phyloP scores from a whole-genome alignment of 2,329 filamentous ascomycete genomes.

The Pseudogymnoascus pannorum region DNA sequence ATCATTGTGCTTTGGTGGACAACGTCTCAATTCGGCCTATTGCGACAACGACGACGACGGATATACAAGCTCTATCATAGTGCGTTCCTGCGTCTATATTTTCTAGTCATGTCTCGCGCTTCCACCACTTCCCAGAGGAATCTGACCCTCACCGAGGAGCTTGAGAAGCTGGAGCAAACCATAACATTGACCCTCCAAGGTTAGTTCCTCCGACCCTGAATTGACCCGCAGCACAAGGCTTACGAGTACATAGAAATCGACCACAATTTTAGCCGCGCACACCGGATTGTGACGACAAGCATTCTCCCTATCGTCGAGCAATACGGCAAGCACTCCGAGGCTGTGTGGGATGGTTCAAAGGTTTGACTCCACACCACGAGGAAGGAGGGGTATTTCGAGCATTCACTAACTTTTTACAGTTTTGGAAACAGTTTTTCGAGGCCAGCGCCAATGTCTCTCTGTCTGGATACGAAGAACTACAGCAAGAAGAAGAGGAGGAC shows the following conservation, averaged over 20 bases:
- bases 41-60: not conserved
- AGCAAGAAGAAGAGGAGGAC: slow-evolving; percentile 49
- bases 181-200: slow-evolving; percentile 95
- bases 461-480: slow-evolving; percentile 83
- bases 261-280: slow-evolving; percentile 93
- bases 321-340: slow-evolving; percentile 86
- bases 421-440: slow-evolving; percentile 99
- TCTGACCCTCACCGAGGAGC: slow-evolving; percentile 83
- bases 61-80: not conserved
- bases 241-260: slow-evolving; percentile 68
- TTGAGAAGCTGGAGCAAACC: slow-evolving; percentile 92
- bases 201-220: slow-evolving; percentile 28
- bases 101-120: slow-evolving; percentile 24
- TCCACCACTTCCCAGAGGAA: slow-evolving; percentile 39
- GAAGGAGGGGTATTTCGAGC: not conserved
- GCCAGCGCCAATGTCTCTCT: slow-evolving; percentile 95
- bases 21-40: not conserved
- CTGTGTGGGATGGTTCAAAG: slow-evolving; percentile 96
- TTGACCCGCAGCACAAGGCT: not conserved
- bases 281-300: slow-evolving; percentile 88
- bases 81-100: not conserved
- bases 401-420: slow-evolving; percentile 43
- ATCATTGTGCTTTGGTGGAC: not conserved
- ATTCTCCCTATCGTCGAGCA: slow-evolving; percentile 91
- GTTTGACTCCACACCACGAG: slow-evolving; percentile 36